Base-by-base conservation (phyloP, 768 basidiomycete species). In the Mycena haematopus region DNA sequence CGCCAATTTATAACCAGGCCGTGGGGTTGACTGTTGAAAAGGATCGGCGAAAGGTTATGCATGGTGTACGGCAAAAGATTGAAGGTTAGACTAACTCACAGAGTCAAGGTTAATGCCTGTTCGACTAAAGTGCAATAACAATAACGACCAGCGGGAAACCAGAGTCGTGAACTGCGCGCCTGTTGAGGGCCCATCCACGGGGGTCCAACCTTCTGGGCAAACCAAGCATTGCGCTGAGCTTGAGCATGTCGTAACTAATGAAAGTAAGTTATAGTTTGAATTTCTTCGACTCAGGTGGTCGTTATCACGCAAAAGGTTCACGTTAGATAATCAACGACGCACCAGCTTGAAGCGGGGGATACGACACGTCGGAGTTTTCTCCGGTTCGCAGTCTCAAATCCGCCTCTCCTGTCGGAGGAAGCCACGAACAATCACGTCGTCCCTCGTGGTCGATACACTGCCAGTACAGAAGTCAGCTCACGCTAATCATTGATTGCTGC, bases 401-500 rank as follows among this genome's bases (percentile, higher is more conserved):
- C 3, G 22, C 55, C 44, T 44, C 25, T 38, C 29, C 15, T 17
- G 40, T 52, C 50, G 58, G 50, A 52, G 38, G 58, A 59, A 52
- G 58, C 4, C 29, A 9, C 19, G 29, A 46, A 38, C 19, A 25
- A 42, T 6, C 27, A 56, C 31, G 42, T 29, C 9, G 4, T 31
- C 10, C 52, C 52, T 33, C 45, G 52, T 58, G 38, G 42, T 54
- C 45, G 52, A 42, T 36, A 19, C n/a, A n/a, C n/a, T n/a, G n/a
- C n/a, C n/a, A n/a, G n/a, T n/a, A n/a, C 25, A 35, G 54, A 51
- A 56, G 50, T 44, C 11, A 8, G 6, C 25, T 8, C 25, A 42
- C 40, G 56, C 52, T 38, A 49, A 58, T 58, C 51, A 58, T 29
- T 63, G 56, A 63, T 63, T 54, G 52, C 51, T 46, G 42, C 56